Base-by-base conservation (phyloP, 257 asterid species). In the Salvia splendens region DNA sequence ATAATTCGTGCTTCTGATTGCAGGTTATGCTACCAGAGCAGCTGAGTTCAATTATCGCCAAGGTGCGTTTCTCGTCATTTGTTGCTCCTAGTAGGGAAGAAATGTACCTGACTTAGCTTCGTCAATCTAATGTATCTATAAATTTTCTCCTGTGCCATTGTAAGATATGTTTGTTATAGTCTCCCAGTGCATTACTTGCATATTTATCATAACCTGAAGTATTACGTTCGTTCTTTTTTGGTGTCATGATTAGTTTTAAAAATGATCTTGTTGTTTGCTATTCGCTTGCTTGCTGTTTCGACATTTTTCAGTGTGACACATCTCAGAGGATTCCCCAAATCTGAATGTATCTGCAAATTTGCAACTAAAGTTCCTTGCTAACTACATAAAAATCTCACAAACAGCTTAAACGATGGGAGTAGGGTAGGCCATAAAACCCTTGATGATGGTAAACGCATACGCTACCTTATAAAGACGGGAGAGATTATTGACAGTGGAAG, bases 381-480 rank as follows among this genome's bases (percentile, higher is more conserved):
- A 45, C 50, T 30, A 20, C 40, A 17, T 60, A 57, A 12, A 68
- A 68, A 64, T 68, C 43, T 48, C 40, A 43, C 56, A 41, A 67
- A 63, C 86, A 94, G 99, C 78, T 91, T 63, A 94, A 91, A 77
- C 79, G 81, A 73, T 94, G 97, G 97, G 99, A 94, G 97, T 82
- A 79, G 97, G 60, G 96, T 88, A 33, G 97, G 97, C 54, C 99
- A 94, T 65, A 91, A 87, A 77, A 85, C 85, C 8, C 78, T 94
- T 48, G 99, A 91, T 14, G 72, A 84, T 54, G 99, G 96, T 33
- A 88, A 85, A 76, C 83, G 92, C 7, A 97, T 91, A 38, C 89
- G 96, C 1, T 94, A 87, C 81, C 97, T 91, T 45, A 73, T 91
- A 42, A 91, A 91, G 83, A 94, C 99, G 3, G 96, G 96, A 8